Percentiles rank a stretch among this genome's conserved stretches.
Evolutionary conservation across 768 basidiomycete genomes (phyloP).

Genomic region (Pleurotus djamor): DNA sequence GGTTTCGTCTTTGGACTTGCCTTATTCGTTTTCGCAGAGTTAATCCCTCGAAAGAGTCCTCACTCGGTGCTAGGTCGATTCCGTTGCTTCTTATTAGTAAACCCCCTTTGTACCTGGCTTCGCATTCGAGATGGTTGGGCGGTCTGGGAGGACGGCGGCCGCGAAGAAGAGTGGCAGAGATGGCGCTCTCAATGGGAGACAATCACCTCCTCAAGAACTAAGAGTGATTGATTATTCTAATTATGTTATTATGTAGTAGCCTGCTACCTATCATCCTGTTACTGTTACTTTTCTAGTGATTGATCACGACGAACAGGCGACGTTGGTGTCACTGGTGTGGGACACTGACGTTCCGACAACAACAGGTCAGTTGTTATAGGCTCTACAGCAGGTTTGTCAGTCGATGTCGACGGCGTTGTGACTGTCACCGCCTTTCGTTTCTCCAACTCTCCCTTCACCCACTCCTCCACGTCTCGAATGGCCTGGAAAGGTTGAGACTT

Average conservation of each 20-base stretch:
- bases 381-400: no score
- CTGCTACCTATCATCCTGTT: not conserved
- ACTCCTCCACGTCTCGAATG: slow-evolving; percentile 30
- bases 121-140: slow-evolving; percentile 81
- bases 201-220: not conserved
- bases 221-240: not conserved
- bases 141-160: slow-evolving; percentile 78
- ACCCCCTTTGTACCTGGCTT: slow-evolving; percentile 62
- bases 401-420: not conserved
- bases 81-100: slow-evolving; percentile 47
- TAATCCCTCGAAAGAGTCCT: slow-evolving; percentile 55
- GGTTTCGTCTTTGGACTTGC: slow-evolving; percentile 52
- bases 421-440: slow-evolving; percentile 1
- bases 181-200: slow-evolving; percentile 65
- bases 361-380: not conserved
- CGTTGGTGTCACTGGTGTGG: not conserved
- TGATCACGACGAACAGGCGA: not conserved
- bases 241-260: not conserved
- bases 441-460: slow-evolving; percentile 39
- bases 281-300: not conserved
- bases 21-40: slow-evolving; percentile 56
- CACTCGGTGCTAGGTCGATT: slow-evolving; percentile 47
- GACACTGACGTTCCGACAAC: not conserved
- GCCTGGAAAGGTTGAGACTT: slow-evolving; percentile 54
- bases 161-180: slow-evolving; percentile 63